Evolutionary conservation across 805 yeast species (phyloP).

Genomic region (Komagataella pastoris): DNA sequence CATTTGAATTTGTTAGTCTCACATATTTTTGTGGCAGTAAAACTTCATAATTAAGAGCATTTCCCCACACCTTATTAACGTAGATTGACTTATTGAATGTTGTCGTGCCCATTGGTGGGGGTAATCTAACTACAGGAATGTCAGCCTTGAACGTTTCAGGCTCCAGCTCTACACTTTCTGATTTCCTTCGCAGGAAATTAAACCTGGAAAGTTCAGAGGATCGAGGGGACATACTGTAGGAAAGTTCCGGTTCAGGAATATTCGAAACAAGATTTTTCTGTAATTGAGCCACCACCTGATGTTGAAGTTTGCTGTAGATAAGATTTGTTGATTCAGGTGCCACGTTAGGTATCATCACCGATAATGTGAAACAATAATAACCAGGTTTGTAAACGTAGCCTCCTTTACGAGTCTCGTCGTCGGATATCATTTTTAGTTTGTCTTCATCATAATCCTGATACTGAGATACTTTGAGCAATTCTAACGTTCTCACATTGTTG

Average conservation of each 20-base stretch:
- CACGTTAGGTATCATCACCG: constrained; percentile 44
- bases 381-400: constrained; percentile 37
- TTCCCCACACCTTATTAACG: constrained; percentile 66
- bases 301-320: constrained; percentile 33
- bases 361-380: constrained; percentile 53
- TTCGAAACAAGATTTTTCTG: constrained; percentile 18
- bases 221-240: constrained; percentile 20
- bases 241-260: constrained; percentile 17
- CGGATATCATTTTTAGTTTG: neutral
- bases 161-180: neutral
- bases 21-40: constrained; percentile 61
- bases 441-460: constrained; percentile 3
- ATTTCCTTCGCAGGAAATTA: neutral
- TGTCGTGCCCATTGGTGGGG: constrained; percentile 43
- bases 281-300: constrained; percentile 25
- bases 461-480: constrained; percentile 11
- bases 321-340: constrained; percentile 50
- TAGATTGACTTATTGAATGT: constrained; percentile 62
- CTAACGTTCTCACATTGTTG: constrained; percentile 12
- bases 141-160: constrained; percentile 15
- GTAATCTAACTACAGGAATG: constrained; percentile 38
- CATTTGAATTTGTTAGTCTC: constrained; percentile 35
- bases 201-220: neutral
- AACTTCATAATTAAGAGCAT: constrained; percentile 55
- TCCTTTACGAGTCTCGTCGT: neutral